Evolutionary conservation across 2,329 filamentous ascomycete genomes (phyloP).

Genomic region (Cladophialophora immunda): DNA sequence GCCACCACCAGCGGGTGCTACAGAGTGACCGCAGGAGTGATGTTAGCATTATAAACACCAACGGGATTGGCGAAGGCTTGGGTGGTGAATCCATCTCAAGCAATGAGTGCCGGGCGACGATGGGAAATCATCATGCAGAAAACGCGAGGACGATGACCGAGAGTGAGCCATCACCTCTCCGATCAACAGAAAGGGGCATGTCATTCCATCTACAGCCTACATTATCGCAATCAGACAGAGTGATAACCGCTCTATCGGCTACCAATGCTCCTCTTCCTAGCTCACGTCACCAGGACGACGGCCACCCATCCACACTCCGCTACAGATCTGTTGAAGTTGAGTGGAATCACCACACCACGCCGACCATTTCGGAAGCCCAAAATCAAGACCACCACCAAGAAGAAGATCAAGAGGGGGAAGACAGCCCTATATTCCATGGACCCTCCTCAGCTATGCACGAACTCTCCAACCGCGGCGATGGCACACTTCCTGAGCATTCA

Average conservation of each 20-base stretch:
- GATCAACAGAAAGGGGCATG: background rate
- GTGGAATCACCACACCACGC: background rate
- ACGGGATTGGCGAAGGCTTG: background rate
- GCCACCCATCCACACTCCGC: background rate
- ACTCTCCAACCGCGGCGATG: background rate
- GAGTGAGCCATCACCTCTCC: background rate
- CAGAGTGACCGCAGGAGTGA: background rate
- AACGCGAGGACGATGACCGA: background rate
- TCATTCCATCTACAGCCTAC: background rate
- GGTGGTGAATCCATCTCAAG: background rate
- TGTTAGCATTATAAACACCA: background rate
- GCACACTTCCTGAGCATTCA: background rate
- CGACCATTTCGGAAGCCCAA: background rate
- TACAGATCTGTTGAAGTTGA: background rate
- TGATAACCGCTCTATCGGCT: background rate
- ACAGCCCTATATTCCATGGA: conserved; percentile 1
- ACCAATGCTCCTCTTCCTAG: background rate
- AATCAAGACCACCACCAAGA: background rate
- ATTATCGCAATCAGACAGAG: background rate
- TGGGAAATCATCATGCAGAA: background rate
- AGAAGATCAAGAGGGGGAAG: background rate
- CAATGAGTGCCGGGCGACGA: background rate
- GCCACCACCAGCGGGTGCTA: background rate
- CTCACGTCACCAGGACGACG: background rate
- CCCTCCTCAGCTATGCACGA: background rate